Base-by-base conservation (phyloP, 352 stramenopile species). In the Globisporangium yorkense region DNA sequence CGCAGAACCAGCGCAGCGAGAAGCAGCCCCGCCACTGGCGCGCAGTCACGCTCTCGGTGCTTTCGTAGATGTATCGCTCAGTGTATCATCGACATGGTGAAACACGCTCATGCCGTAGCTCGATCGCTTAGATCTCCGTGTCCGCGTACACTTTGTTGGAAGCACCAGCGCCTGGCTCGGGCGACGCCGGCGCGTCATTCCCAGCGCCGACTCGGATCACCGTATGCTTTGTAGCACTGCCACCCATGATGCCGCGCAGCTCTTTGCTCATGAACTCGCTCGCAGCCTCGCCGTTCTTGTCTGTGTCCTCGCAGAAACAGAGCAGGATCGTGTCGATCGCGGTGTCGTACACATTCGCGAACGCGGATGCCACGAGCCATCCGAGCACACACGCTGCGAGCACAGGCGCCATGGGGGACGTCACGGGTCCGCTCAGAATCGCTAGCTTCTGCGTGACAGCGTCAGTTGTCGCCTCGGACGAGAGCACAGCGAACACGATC, bases 241-340 rank as follows among this genome's bases (percentile, higher is more conserved):
- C 70, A 29, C 77, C 76, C 77, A 90, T 87, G 54, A 87, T 87
- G 10, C 61, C 58, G 2, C 66, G 71, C 5, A 94, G 74, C 37
- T 92, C 80, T 8, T 81, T 66, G 63, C 77, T 92, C 84, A 96
- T 96, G 60, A 84, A 94, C 44, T 80, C 77, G 20, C 83, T 90
- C 5, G 74, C 66, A 8, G 40, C 65, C 12, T 86, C 77, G 5
- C 74, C 71, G 51, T 93, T 87, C 13, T 84, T 54, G 24, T 77
- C 70, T 5, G 72, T 81, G 66, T 99, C 96, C 13, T 97, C 95
- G 51, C 98, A 96, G 57, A 99, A 99, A 68, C 95, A 98, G 48
- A 98, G 79, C 46, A 99, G 72, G 18, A 98, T 97, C 9, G 93
- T 98, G 56, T 96, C 87, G 54, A 99, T 98, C 15, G 85, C 85